Evolutionary conservation across 129 eudicot species (phyloP).

Genomic region (Dittrichia graveolens): DNA sequence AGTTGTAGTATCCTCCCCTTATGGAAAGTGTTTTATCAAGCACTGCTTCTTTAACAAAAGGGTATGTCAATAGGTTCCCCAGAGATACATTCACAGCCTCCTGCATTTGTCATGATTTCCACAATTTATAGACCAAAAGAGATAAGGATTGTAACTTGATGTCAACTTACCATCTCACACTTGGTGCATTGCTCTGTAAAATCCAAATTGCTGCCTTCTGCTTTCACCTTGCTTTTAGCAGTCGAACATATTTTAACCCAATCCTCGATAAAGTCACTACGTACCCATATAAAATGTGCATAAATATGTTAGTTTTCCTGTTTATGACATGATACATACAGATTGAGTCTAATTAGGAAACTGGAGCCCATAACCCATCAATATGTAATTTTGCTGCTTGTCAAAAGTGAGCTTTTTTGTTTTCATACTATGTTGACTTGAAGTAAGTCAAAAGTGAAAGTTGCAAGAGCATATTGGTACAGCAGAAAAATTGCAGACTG

Average conservation of each 20-base stretch:
- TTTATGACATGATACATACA: too few species aligned
- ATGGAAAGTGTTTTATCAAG: conserved; percentile 44
- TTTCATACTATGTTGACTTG: too few species aligned
- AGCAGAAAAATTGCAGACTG: too few species aligned
- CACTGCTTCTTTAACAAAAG: conserved; percentile 67
- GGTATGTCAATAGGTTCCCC: conserved; percentile 70
- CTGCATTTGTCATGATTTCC: conserved; percentile 34
- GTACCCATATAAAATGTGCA: conserved; percentile 16
- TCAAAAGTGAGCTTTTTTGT: too few species aligned
- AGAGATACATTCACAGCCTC: conserved; percentile 91
- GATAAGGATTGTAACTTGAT: not conserved
- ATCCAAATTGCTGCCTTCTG: conserved; percentile 38
- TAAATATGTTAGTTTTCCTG: too few species aligned
- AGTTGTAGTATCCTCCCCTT: conserved; percentile 85
- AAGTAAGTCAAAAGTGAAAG: too few species aligned
- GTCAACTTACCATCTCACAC: conserved; percentile 61
- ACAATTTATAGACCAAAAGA: not conserved
- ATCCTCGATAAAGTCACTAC: conserved; percentile 78
- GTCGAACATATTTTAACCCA: conserved; percentile 75
- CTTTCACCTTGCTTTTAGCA: conserved; percentile 66
- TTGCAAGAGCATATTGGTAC: not conserved
- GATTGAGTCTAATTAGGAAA: not conserved
- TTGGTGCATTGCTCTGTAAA: conserved; percentile 50
- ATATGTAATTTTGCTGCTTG: too few species aligned
- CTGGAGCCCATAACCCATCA: too few species aligned